These are phyloP conservation scores for Globisporangium cylindrosporum DNA, from an alignment of 352 stramenopile species.

Conservation along the genomic window DNA sequence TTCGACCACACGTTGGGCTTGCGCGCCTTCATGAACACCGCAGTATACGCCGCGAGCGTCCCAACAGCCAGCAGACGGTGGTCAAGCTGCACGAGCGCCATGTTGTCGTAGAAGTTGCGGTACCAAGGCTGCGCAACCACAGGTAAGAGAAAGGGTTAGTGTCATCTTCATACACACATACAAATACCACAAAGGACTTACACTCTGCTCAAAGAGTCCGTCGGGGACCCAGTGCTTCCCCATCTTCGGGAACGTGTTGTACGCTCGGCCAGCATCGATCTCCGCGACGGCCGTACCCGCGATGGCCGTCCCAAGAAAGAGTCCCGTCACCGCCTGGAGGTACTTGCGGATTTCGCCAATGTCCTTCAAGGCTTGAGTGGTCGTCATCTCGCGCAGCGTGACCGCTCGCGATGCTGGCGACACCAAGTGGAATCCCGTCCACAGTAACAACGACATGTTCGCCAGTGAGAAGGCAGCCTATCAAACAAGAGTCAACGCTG, in stretches of 20 bases:
- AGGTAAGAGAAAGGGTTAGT: background rate
- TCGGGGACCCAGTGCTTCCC: conserved; percentile 86
- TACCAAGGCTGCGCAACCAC: conserved; percentile 50
- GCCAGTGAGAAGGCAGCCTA: conserved; percentile 59
- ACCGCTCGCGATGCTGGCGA: conserved; percentile 48
- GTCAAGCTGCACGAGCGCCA: conserved; percentile 19
- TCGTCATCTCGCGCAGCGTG: conserved; percentile 53
- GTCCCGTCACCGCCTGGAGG: conserved; percentile 35
- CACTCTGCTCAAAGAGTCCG: conserved; percentile 54
- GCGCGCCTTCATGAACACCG: conserved; percentile 51
- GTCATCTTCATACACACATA: background rate
- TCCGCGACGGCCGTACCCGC: conserved; percentile 83
- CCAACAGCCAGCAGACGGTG: conserved; percentile 63
- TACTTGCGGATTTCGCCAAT: conserved; percentile 53
- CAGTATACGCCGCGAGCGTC: conserved; percentile 64
- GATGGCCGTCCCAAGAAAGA: conserved; percentile 38
- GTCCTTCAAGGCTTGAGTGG: conserved; percentile 40
- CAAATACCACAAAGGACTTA: conserved; percentile 11
- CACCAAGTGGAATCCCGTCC: conserved; percentile 56
- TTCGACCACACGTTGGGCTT: conserved; percentile 64
- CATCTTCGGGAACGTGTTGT: conserved; percentile 97
- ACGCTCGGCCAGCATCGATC: conserved; percentile 96
- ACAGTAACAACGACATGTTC: conserved; percentile 61
- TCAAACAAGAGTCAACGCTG: background rate
- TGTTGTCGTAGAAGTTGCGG: conserved; percentile 96